Evolutionary conservation across 1,284 basidiomycete genomes (phyloP).

Genomic region (Microbotryum scabiosae): DNA sequence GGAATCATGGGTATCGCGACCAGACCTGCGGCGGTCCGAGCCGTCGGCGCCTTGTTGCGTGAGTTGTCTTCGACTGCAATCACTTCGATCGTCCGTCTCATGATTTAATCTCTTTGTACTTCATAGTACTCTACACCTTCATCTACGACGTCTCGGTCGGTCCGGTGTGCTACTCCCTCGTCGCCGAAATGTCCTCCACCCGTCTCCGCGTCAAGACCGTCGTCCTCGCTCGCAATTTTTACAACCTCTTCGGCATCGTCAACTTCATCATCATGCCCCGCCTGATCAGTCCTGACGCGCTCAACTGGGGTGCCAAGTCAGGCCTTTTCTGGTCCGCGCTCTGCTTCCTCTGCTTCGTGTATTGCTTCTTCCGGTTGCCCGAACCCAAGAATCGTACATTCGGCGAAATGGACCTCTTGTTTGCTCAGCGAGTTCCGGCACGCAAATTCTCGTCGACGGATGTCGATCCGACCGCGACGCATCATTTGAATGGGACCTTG

Average conservation of each 20-base stretch:
- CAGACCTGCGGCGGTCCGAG: conserved; percentile 32
- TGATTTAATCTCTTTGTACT: no score
- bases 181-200: conserved; percentile 44
- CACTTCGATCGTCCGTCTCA: no score
- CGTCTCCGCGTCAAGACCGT: conserved; percentile 21
- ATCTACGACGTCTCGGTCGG: conserved; percentile 42
- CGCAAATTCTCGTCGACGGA: conserved; percentile 33
- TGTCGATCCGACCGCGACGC: conserved; percentile 12
- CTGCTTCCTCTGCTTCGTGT: conserved; percentile 36
- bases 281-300: no score
- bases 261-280: no score
- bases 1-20: conserved; percentile 44
- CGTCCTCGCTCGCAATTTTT: no score
- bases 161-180: conserved; percentile 43
- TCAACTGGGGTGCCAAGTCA: neutral
- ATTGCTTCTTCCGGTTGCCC: conserved; percentile 39
- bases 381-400: conserved; percentile 40
- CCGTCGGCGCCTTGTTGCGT: conserved; percentile 42
- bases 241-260: no score
- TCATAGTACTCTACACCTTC: conserved; percentile 41
- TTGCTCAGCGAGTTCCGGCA: conserved; percentile 30
- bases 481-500: conserved; percentile 8
- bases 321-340: conserved; percentile 42
- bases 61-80: no score
- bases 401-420: conserved; percentile 29